Conservation (phyloP, 805 yeast species). For the Ogataea paraovalis region DNA sequence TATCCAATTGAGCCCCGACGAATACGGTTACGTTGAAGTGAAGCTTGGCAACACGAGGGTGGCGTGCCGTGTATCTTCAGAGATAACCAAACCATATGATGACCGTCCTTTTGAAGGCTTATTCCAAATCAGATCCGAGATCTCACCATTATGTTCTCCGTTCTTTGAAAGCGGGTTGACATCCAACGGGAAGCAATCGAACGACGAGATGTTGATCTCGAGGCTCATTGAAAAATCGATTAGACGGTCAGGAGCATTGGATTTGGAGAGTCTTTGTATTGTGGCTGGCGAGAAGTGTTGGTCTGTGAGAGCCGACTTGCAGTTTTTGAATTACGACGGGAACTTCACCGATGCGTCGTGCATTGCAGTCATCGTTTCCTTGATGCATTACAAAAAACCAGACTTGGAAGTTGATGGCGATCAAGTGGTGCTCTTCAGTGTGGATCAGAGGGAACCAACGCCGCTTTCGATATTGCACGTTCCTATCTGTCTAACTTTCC, state of each 20-base stretch:
- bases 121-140: constrained; percentile 79
- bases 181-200: constrained; percentile 43
- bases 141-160: constrained; percentile 86
- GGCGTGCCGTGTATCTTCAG: constrained; percentile 69
- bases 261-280: constrained; percentile 85
- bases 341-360: constrained; percentile 88
- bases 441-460: constrained; percentile 81
- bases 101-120: constrained; percentile 94
- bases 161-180: constrained; percentile 65
- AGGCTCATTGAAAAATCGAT: constrained; percentile 89
- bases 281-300: constrained; percentile 90
- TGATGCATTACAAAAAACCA: constrained; percentile 79
- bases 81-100: constrained; percentile 74
- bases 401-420: constrained; percentile 73
- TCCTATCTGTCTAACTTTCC: constrained; percentile 85
- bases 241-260: constrained; percentile 85
- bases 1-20: constrained; percentile 56
- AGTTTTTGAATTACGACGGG: constrained; percentile 87
- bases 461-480: constrained; percentile 81
- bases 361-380: constrained; percentile 82
- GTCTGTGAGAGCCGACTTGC: constrained; percentile 87
- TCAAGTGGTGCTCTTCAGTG: constrained; percentile 60
- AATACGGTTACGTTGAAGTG: constrained; percentile 79
- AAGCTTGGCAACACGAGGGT: constrained; percentile 71
- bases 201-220: constrained; percentile 75